A percentile compares a stretch with the other conserved stretches of the same genome.
These are phyloP conservation scores for Leptographium galeiforme DNA, from an alignment of 2,329 filamentous ascomycete genomes.

Conservation along the genomic window DNA sequence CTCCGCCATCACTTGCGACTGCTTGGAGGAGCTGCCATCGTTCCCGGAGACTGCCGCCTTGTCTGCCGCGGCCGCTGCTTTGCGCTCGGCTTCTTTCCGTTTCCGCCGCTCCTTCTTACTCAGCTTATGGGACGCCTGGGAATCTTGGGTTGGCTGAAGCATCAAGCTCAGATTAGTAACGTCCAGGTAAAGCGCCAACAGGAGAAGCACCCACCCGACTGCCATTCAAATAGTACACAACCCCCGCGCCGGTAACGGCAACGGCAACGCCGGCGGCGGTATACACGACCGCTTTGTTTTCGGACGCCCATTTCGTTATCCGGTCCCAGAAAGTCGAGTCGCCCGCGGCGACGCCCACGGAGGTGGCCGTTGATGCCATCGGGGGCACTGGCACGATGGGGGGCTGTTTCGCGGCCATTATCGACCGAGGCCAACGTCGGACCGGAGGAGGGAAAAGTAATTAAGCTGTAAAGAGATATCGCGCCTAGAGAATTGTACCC, in stretches of 20 bases:
- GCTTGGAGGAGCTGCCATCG: slow-evolving; percentile 14
- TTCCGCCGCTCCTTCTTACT: slow-evolving; percentile 85
- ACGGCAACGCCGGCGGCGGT: slow-evolving; percentile 91
- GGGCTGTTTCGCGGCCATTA: slow-evolving; percentile 27
- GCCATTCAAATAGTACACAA: slow-evolving; percentile 74
- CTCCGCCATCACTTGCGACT: slow-evolving; percentile 37
- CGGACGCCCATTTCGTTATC: slow-evolving; percentile 79
- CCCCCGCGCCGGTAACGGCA: slow-evolving; percentile 80
- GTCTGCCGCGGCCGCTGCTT: slow-evolving; percentile 38
- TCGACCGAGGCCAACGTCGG: not conserved
- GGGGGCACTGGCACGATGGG: slow-evolving; percentile 20
- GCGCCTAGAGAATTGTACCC: not conserved
- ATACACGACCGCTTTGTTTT: slow-evolving; percentile 92
- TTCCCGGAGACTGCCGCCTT: slow-evolving; percentile 25
- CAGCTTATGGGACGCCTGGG: slow-evolving; percentile 44
- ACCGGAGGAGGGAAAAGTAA: not conserved
- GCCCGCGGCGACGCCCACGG: slow-evolving; percentile 37
- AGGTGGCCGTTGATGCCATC: slow-evolving; percentile 23
- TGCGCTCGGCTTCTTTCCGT: slow-evolving; percentile 62
- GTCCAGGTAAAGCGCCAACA: not conserved
- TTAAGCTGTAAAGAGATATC: not conserved
- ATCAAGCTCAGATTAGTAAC: not conserved
- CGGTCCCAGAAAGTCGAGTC: slow-evolving; percentile 76
- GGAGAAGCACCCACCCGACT: slow-evolving; percentile 34
- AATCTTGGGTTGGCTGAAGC: not conserved